Conservation (phyloP, 768 basidiomycete genomes). For the Udeniomyces megalosporus region DNA sequence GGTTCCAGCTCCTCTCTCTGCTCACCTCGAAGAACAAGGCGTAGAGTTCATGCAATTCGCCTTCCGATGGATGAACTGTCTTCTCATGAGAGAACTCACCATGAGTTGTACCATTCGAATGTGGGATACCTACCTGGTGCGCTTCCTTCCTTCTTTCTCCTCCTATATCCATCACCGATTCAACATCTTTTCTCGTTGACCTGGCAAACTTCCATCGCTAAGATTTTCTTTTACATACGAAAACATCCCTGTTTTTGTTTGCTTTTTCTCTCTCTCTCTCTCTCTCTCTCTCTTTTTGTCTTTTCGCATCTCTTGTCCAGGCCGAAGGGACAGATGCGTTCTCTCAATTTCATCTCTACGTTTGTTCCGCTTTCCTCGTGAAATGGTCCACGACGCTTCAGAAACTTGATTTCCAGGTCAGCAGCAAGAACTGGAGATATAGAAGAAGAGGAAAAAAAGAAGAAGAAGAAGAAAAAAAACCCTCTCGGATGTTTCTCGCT, state of each 20-base stretch:
- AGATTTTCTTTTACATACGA: too few species aligned
- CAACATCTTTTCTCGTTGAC: too few species aligned
- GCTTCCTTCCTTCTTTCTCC: neutral
- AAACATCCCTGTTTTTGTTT: neutral
- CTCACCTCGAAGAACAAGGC: conserved; percentile 73
- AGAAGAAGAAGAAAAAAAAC: too few species aligned
- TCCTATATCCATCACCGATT: neutral
- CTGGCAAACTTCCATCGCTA: too few species aligned
- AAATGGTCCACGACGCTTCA: conserved; percentile 85
- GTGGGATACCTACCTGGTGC: conserved; percentile 98
- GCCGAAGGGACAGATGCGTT: conserved; percentile 96
- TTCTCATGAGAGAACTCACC: conserved; percentile 94
- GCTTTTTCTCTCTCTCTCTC: neutral
- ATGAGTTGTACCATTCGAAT: conserved; percentile 93
- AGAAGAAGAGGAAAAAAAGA: too few species aligned
- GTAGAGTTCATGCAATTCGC: conserved; percentile 99
- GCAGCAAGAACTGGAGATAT: too few species aligned
- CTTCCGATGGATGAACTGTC: conserved; percentile 99
- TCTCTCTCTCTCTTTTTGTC: neutral
- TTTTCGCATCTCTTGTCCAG: conserved; percentile 33
- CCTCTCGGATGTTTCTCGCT: too few species aligned
- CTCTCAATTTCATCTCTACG: conserved; percentile 95
- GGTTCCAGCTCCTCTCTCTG: conserved; percentile 58
- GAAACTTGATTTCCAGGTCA: conserved; percentile 95
- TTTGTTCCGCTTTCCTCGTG: conserved; percentile 92